These are phyloP conservation scores for Vigna trinervia DNA, from an alignment of 306 rosid genomes.

Conservation along the genomic window DNA sequence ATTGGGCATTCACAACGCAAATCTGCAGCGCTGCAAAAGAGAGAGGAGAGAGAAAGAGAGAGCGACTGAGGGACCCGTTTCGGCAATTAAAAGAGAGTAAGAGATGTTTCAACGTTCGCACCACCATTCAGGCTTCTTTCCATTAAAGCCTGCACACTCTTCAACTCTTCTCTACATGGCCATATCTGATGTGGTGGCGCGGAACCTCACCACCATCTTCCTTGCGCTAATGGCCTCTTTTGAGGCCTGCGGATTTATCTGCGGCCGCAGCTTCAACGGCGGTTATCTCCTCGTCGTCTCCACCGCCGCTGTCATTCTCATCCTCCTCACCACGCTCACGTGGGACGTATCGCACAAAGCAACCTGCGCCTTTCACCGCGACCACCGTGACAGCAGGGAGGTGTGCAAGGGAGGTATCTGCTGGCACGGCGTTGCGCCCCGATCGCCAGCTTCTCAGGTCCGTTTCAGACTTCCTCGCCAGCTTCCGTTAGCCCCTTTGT, in stretches of 20 bases:
- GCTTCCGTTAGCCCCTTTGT: constrained; percentile 49
- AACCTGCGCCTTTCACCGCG: constrained; percentile 51
- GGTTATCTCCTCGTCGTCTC: constrained; percentile 53
- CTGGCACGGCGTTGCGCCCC: constrained; percentile 81
- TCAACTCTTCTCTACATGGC: constrained; percentile 45
- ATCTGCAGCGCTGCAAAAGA: too few relatives aligned
- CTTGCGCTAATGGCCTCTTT: constrained; percentile 56
- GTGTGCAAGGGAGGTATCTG: constrained; percentile 85
- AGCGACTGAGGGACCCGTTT: background rate
- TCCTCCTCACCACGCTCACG: constrained; percentile 62
- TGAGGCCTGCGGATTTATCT: constrained; percentile 55
- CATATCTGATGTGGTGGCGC: constrained; percentile 63
- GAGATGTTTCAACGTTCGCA: background rate
- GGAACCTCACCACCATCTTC: constrained; percentile 64
- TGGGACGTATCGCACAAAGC: constrained; percentile 84
- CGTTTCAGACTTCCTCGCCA: constrained; percentile 77
- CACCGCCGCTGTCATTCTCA: constrained; percentile 54
- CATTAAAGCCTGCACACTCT: too few relatives aligned
- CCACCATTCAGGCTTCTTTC: too few relatives aligned
- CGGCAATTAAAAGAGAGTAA: background rate
- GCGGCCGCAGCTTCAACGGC: constrained; percentile 55
- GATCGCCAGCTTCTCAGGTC: constrained; percentile 70
- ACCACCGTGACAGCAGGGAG: constrained; percentile 41
- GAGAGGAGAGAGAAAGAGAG: background rate
- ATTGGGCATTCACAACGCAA: too few relatives aligned